phyloP scores from a whole-genome alignment of 352 stramenopile species.

The Thraustotheca clavata region DNA sequence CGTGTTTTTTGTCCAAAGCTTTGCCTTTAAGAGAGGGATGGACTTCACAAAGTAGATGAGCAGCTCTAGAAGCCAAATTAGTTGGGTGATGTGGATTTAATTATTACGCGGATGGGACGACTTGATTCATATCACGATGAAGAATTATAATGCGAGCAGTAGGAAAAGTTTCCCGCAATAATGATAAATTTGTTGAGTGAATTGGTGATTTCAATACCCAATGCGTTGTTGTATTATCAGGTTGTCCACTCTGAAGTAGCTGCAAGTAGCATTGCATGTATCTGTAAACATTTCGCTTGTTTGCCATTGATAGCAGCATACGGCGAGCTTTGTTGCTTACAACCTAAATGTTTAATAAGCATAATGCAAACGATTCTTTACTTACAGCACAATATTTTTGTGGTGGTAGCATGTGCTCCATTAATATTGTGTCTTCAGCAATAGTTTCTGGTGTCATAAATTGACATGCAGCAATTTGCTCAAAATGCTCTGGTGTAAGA shows the following conservation, averaged over 20 bases:
- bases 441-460: background rate
- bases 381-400: conserved; percentile 7
- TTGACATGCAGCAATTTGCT: background rate
- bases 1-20: conserved; percentile 15
- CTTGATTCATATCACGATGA: conserved; percentile 12
- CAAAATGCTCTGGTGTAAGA: conserved; percentile 8
- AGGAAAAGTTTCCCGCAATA: conserved; percentile 10
- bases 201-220: conserved; percentile 20
- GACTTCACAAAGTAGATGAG: background rate
- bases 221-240: background rate
- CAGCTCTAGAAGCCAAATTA: background rate
- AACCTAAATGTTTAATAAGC: background rate
- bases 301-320: background rate
- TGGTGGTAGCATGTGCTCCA: background rate
- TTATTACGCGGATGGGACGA: conserved; percentile 16
- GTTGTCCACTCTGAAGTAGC: conserved; percentile 7
- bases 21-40: conserved; percentile 6
- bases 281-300: conserved; percentile 11
- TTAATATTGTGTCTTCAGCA: conserved; percentile 7
- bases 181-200: conserved; percentile 2
- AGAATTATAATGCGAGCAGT: conserved; percentile 6
- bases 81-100: background rate
- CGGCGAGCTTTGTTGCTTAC: background rate
- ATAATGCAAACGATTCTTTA: background rate
- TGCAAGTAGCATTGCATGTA: conserved; percentile 15